Percentiles rank a stretch among this genome's conserved stretches.
phyloP scores from a whole-genome alignment of 352 stramenopile species.

The Peronospora farinosa region DNA sequence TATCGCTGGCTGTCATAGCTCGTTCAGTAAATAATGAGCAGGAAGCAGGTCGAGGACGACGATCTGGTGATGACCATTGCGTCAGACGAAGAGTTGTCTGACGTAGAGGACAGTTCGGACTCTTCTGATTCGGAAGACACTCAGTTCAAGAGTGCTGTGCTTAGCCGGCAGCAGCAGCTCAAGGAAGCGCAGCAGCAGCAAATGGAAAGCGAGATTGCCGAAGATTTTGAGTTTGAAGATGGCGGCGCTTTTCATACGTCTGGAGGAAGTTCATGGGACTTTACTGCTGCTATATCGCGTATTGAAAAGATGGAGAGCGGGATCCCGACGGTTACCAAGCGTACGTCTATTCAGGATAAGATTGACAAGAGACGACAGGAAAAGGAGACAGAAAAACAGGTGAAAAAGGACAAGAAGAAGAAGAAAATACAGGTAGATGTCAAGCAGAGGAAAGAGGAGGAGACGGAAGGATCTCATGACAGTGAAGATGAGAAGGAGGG shows the following conservation, averaged over 20 bases:
- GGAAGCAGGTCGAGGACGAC: slow-evolving; percentile 29
- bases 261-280: slow-evolving; percentile 77
- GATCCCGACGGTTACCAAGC: slow-evolving; percentile 54
- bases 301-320: slow-evolving; percentile 71
- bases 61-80: slow-evolving; percentile 87
- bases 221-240: slow-evolving; percentile 85
- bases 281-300: slow-evolving; percentile 80
- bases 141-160: slow-evolving; percentile 52
- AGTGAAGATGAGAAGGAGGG: slow-evolving; percentile 23
- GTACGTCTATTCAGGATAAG: slow-evolving; percentile 80
- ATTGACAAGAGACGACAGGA: slow-evolving; percentile 80
- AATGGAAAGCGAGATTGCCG: slow-evolving; percentile 60
- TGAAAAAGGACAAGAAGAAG: slow-evolving; percentile 50
- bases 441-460: slow-evolving; percentile 32
- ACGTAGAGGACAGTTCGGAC: slow-evolving; percentile 70
- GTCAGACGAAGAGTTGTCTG: slow-evolving; percentile 77
- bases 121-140: slow-evolving; percentile 43
- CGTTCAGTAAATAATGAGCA: slow-evolving; percentile 12
- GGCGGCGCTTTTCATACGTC: slow-evolving; percentile 40
- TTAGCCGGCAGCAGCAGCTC: slow-evolving; percentile 67
- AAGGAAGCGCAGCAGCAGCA: slow-evolving; percentile 50
- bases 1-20: slow-evolving; percentile 17
- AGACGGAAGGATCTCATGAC: slow-evolving; percentile 16
- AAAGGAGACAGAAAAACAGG: slow-evolving; percentile 52
- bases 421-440: slow-evolving; percentile 17